These are phyloP conservation scores for Fusarium sp. DNA, from an alignment of 2,329 filamentous ascomycete genomes.

Conservation along the genomic window DNA sequence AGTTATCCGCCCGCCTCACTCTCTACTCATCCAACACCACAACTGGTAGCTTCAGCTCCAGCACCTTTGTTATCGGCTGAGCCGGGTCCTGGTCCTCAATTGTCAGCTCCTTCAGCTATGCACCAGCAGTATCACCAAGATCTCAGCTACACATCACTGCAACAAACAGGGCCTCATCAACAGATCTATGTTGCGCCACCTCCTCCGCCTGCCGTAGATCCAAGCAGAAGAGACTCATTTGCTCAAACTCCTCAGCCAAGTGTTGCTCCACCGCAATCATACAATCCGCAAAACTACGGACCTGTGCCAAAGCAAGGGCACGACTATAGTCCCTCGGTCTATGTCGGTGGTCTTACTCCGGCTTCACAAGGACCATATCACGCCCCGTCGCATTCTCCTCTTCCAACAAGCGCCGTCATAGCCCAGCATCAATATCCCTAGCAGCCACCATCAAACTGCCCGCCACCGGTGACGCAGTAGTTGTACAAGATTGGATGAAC, in stretches of 20 bases:
- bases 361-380: constrained; percentile 4
- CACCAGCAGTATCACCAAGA: constrained; percentile 8
- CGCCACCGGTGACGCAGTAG: constrained; percentile 6
- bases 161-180: neutral
- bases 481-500: no score
- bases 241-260: neutral
- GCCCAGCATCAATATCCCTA: neutral
- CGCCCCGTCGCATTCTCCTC: constrained; percentile 7
- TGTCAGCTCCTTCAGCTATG: neutral
- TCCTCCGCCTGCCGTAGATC: neutral
- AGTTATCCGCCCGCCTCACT: neutral
- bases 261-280: constrained; percentile 2
- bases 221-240: constrained; percentile 8
- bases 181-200: neutral
- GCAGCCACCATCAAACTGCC: constrained; percentile 3
- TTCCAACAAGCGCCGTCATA: neutral
- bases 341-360: neutral
- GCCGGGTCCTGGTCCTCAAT: neutral
- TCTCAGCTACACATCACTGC: neutral
- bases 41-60: neutral
- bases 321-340: neutral
- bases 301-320: constrained; percentile 6
- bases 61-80: neutral
- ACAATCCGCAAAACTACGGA: constrained; percentile 31
- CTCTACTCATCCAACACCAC: neutral